Percentiles rank a stretch among this genome's conserved stretches.
These are phyloP conservation scores for Xylaria grammica DNA, from an alignment of 495 filamentous ascomycete species.

Conservation along the genomic window DNA sequence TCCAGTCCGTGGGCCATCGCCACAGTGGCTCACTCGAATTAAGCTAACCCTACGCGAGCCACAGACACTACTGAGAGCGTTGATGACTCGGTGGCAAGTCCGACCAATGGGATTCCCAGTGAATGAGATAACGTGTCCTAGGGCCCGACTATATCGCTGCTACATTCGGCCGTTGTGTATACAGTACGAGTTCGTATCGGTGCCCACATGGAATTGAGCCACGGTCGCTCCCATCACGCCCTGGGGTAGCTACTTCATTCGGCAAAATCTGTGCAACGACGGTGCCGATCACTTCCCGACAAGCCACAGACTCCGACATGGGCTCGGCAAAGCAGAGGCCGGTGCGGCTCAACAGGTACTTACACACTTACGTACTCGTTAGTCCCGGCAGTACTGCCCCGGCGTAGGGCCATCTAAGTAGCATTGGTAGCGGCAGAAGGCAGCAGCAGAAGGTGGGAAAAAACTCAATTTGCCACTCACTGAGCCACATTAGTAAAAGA, in stretches of 20 bases:
- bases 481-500: not conserved
- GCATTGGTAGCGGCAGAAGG: constrained; percentile 1
- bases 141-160: not conserved
- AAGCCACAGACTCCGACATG: constrained; percentile 14
- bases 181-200: constrained; percentile 15
- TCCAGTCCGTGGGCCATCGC: not conserved
- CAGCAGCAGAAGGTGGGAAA: not conserved
- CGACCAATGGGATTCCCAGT: constrained; percentile 7
- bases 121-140: not conserved
- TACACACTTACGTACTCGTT: not conserved
- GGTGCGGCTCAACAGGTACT: constrained; percentile 14
- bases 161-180: constrained; percentile 13
- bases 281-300: constrained; percentile 9
- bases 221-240: constrained; percentile 14
- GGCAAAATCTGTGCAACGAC: constrained; percentile 6
- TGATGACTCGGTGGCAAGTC: not conserved
- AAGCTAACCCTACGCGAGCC: not conserved
- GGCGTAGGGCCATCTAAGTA: not conserved
- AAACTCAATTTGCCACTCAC: not conserved
- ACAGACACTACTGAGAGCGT: not conserved
- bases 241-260: constrained; percentile 15
- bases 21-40: constrained; percentile 15
- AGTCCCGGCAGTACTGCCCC: not conserved
- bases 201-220: not conserved
- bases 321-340: not conserved